Base-by-base conservation (phyloP, 371 early-diverging fungal species). In the Lichtheimia ornata region DNA sequence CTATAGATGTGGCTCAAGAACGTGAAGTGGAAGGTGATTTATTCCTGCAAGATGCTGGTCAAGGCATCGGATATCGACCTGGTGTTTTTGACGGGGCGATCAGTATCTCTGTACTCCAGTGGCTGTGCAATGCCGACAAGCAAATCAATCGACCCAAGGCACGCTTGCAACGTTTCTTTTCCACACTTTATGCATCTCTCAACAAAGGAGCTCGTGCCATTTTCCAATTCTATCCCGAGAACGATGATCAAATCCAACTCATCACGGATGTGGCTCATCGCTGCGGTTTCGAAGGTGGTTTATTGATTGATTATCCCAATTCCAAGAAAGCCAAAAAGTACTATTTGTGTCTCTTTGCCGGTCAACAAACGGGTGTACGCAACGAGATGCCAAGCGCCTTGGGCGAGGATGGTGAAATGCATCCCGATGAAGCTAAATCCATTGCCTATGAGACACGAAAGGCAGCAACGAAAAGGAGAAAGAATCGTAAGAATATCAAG, bases 211-310 rank as follows among this genome's bases (percentile, higher is more conserved):
- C 95, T 9, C 84, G 95, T 43, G 97, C 97, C 24, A 91, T 99
- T 13, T 96, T 99, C 76, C 99, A 99, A 82, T 98, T 99, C 69
- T 99, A 99, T 77, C 97, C 99, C 1, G 97, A 98, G 71, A 94
- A 92, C 74, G 94, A 96, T 57, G 85, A 91, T 62, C 98, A 99
- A 75, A 86, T 97, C 55, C 93, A 99, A 62, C 74, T 98, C 74
- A 92, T 99, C 57, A 91, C 93, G 71, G 85, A 90, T 50, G 83
- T 85, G 7, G 96, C 99, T 4, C 88, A 92, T 69, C 82, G 87
- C 59, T 91, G 92, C 72, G 99, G 99, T 59, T 98, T 99, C 71
- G 90, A 91, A 54, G 99, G 99, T 53, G 99, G 99, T 62, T 71
- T 99, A 7, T 91, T 99, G 3, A 89, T 98, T 12, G 99, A 99